Conservation (phyloP, 306 rosid species). For the Phaseolus lunatus region DNA sequence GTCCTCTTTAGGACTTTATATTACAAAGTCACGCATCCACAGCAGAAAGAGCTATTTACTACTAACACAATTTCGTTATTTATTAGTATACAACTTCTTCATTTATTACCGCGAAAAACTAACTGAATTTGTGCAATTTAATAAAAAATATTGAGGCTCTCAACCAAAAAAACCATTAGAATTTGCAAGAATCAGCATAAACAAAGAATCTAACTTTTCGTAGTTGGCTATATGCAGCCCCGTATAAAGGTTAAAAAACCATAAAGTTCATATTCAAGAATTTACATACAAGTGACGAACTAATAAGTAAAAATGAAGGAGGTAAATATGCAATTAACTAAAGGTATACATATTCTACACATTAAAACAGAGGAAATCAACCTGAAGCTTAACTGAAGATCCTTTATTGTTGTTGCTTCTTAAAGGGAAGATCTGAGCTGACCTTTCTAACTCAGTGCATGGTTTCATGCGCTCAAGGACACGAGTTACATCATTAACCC, state of each 20-base stretch:
- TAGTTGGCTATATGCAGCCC: background rate
- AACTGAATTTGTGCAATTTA: constrained; percentile 25
- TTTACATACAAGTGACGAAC: constrained; percentile 15
- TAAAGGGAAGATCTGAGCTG: constrained; percentile 32
- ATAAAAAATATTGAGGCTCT: background rate
- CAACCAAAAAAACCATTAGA: background rate
- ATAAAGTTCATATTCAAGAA: background rate
- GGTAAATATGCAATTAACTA: constrained; percentile 1
- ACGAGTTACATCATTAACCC: constrained; percentile 86
- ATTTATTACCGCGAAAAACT: background rate
- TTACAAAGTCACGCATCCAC: background rate
- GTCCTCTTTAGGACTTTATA: background rate
- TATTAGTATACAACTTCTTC: background rate
- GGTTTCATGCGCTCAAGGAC: constrained; percentile 87
- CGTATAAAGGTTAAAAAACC: background rate
- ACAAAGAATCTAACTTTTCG: too few relatives aligned
- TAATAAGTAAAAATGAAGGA: constrained; percentile 6
- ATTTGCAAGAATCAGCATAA: constrained; percentile 24
- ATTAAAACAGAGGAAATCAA: constrained; percentile 37
- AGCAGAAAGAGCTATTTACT: background rate
- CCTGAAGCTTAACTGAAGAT: constrained; percentile 67
- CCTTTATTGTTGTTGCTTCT: constrained; percentile 46
- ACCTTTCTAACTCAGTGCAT: constrained; percentile 39
- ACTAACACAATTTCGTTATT: background rate
- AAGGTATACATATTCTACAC: background rate